Base-by-base conservation (phyloP, 306 rosid species). In the Castanopsis chinensis region DNA sequence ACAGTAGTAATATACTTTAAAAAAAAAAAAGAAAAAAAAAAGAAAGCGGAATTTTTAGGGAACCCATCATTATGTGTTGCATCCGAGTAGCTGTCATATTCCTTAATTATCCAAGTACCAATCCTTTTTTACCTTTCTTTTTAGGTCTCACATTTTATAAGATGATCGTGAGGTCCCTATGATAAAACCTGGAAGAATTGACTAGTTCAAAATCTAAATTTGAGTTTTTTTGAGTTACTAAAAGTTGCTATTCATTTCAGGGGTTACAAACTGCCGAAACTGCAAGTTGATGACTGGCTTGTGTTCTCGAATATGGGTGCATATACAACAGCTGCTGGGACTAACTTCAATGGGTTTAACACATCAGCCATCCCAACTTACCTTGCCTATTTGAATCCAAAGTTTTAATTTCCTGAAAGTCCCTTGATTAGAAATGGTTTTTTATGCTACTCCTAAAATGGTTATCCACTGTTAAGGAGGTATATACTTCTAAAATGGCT, bases 281-380 rank as follows among this genome's bases (percentile, higher is more conserved):
- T 90, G 74, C 32, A 37, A 37, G 11, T 37, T 37, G 11, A 37
- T 7, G 3, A 37, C 30, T 90, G 90, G 89, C 86, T 88, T 23
- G 87, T 90, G 77, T 90, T 88, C 53, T 87, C 87, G 0, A 77
- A 88, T 17, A 90, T 86, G 94, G 90, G 91, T 11, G 92, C 94
- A 1, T 90, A 86, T 45, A 82, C 92, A 5, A 54, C 76, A 23
- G 80, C 94, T 4, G 83, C 85, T 0, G 86, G 90, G 19, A 80
- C 85, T 21, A 90, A 77, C 67, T 90, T 88, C 79, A 90, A 90
- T 59, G 91, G 94, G 61, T 90, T 84, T 72, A 74, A 73, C 76
- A 85, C 92, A 3, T 78, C 91, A 0, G 81, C 83, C 15, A 84
- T 76, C 12, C 25, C 70, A 14, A 86, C 76, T 0, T 32, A 86